Conservation (phyloP, 306 rosid genomes). For the Luffa aegyptiaca region DNA sequence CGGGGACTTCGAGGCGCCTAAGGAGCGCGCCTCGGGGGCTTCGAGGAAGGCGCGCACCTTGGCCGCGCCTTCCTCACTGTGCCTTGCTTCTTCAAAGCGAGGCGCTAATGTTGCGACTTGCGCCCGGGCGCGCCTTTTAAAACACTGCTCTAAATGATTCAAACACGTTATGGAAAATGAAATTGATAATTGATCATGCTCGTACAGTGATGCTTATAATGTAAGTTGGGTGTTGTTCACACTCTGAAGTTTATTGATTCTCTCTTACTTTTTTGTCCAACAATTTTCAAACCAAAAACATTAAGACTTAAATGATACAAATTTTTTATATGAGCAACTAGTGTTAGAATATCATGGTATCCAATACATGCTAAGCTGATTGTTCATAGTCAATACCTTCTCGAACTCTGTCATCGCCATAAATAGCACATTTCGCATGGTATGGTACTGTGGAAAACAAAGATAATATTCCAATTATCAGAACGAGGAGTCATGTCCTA, state of each 20-base stretch:
- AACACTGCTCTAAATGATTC: neutral
- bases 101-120: too few species aligned
- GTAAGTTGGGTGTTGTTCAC: neutral
- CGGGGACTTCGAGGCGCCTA: too few species aligned
- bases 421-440: conserved; percentile 62
- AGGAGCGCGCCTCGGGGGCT: too few species aligned
- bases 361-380: neutral
- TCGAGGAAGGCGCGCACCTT: too few species aligned
- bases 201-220: neutral
- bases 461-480: neutral
- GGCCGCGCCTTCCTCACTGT: too few species aligned
- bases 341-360: neutral
- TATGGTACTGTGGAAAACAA: conserved; percentile 58
- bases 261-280: neutral
- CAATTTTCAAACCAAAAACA: neutral
- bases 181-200: neutral
- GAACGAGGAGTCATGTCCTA: neutral
- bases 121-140: too few species aligned
- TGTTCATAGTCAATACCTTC: conserved; percentile 31
- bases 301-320: neutral
- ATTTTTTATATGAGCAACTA: neutral
- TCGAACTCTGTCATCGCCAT: conserved; percentile 73
- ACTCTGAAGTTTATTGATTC: neutral
- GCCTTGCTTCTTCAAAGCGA: too few species aligned
- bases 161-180: neutral